These are phyloP conservation scores for Puya raimondii DNA, from an alignment of 176 grass and related monocot genomes.

Conservation along the genomic window DNA sequence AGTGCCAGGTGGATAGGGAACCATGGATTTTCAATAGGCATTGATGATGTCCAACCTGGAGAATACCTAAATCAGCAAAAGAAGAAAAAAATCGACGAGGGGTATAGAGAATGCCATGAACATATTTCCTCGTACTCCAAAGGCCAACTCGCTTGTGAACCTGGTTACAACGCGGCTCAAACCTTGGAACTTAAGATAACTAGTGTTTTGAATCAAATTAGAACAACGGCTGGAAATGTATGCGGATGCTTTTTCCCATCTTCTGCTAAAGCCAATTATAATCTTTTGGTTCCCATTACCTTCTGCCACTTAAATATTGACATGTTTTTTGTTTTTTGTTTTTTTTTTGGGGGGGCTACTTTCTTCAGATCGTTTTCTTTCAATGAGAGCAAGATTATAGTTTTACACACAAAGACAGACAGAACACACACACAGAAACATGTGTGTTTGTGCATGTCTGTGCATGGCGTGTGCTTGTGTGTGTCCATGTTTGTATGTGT, in stretches of 20 bases:
- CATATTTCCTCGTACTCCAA: slow-evolving; percentile 64
- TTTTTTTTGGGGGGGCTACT: neutral
- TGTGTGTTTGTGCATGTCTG: no score
- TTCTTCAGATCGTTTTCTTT: neutral
- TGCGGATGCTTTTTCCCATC: slow-evolving; percentile 1
- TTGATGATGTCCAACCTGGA: slow-evolving; percentile 86
- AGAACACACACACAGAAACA: no score
- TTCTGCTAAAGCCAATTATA: neutral
- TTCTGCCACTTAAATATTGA: neutral
- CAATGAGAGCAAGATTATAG: neutral
- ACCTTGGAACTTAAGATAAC: slow-evolving; percentile 70
- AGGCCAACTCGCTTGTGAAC: slow-evolving; percentile 48
- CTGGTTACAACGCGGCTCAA: slow-evolving; percentile 62
- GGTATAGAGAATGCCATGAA: slow-evolving; percentile 62
- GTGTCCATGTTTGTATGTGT: no score
- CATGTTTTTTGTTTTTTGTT: neutral
- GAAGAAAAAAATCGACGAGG: slow-evolving; percentile 55
- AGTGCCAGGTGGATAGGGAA: slow-evolving; percentile 99
- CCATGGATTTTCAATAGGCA: slow-evolving; percentile 96
- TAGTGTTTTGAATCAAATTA: slow-evolving; percentile 61
- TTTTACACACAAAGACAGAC: neutral
- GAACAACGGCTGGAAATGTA: slow-evolving; percentile 61
- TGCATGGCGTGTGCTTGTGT: no score
- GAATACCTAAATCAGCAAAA: slow-evolving; percentile 59
- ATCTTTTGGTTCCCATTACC: neutral